Percentiles rank a stretch among this genome's conserved stretches.
Conservation (phyloP, 306 rosid species). For the Glycine tomentella region DNA sequence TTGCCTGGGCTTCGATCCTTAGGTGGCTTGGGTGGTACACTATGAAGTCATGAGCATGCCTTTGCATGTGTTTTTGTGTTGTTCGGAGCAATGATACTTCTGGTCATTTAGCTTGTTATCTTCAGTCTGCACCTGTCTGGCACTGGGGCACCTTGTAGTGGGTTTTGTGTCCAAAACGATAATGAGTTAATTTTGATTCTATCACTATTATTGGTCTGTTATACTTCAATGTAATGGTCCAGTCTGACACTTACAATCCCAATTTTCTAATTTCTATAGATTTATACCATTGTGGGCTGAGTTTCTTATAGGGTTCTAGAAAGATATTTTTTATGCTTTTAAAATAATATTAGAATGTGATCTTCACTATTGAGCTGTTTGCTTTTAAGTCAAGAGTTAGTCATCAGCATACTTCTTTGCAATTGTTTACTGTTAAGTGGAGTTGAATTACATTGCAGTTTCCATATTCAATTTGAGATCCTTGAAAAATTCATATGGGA, state of each 20-base stretch:
- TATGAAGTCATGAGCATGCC: background rate
- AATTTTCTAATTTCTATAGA: background rate
- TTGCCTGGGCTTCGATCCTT: conserved; percentile 1
- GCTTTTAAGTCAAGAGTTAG: conserved; percentile 15
- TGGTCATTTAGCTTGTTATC: background rate
- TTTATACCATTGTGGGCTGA: background rate
- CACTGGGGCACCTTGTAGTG: background rate
- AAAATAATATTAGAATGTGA: conserved; percentile 3
- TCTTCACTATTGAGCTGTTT: conserved; percentile 11
- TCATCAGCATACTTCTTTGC: conserved; percentile 31
- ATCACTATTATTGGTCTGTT: conserved; percentile 10
- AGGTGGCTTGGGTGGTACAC: conserved; percentile 13
- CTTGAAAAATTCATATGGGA: background rate
- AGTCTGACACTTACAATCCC: background rate
- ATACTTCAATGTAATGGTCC: conserved; percentile 4
- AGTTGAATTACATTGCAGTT: background rate
- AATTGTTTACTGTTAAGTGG: background rate
- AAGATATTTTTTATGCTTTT: background rate
- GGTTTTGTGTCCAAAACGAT: background rate
- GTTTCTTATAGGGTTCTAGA: background rate
- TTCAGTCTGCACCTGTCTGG: background rate
- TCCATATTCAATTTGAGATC: conserved; percentile 13
- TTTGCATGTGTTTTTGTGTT: background rate
- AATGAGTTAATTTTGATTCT: conserved; percentile 8
- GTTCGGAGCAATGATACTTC: conserved; percentile 11